Evolutionary conservation across 305 asterid species (phyloP).

Genomic region (Fraxinus nigra): DNA sequence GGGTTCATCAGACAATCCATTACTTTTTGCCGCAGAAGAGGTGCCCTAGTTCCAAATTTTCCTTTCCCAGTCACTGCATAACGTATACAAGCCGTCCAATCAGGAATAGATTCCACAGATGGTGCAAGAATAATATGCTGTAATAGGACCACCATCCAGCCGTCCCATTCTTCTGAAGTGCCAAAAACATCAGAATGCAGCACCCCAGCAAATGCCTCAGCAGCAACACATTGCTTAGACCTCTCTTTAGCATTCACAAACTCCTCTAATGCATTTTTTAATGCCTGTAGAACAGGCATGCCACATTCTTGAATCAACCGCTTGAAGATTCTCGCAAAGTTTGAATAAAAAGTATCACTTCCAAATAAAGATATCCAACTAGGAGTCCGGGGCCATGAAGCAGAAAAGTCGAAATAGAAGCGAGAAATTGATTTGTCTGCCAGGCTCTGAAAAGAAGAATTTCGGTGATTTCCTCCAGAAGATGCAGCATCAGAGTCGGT

Average conservation of each 20-base stretch:
- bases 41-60: slow-evolving; percentile 71
- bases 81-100: slow-evolving; percentile 93
- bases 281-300: slow-evolving; percentile 67
- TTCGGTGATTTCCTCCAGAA: slow-evolving; percentile 78
- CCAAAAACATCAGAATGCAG: slow-evolving; percentile 90
- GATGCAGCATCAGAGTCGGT: slow-evolving; percentile 66
- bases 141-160: slow-evolving; percentile 78
- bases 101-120: slow-evolving; percentile 92
- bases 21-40: slow-evolving; percentile 74
- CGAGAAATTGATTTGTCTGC: slow-evolving; percentile 94
- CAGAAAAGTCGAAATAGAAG: slow-evolving; percentile 95
- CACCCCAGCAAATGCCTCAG: slow-evolving; percentile 95
- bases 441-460: slow-evolving; percentile 77
- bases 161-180: slow-evolving; percentile 91
- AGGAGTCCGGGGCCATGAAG: slow-evolving; percentile 99
- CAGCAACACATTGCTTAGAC: slow-evolving; percentile 98
- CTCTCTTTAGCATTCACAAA: slow-evolving; percentile 87
- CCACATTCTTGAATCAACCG: slow-evolving; percentile 98
- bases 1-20: slow-evolving; percentile 89
- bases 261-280: slow-evolving; percentile 70
- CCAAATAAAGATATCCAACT: slow-evolving; percentile 94
- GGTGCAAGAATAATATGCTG: slow-evolving; percentile 77
- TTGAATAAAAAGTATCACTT: slow-evolving; percentile 78
- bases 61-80: slow-evolving; percentile 98
- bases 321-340: slow-evolving; percentile 88